Conservation (phyloP, 148 eudicot genomes). For the Pouteria glomerata region DNA sequence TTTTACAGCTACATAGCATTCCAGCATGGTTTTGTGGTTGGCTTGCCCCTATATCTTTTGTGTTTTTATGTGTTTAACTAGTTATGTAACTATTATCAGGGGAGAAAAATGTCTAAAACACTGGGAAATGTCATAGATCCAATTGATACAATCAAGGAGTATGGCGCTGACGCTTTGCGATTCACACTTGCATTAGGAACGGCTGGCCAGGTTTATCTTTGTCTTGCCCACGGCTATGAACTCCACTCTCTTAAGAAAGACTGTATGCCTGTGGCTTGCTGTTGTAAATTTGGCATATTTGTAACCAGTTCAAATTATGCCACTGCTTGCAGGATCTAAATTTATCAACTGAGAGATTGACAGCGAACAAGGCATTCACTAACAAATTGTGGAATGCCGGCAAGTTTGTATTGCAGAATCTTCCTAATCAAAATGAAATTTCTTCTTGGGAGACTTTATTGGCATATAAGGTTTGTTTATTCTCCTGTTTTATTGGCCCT, state of each 20-base stretch:
- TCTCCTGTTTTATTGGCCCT: not conserved
- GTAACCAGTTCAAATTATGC: not conserved
- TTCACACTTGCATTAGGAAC: slow-evolving; percentile 93
- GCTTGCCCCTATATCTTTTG: not conserved
- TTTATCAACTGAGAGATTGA: slow-evolving; percentile 87
- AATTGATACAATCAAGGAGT: slow-evolving; percentile 78
- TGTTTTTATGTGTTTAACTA: not conserved
- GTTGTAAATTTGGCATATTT: not conserved
- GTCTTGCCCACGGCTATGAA: not conserved
- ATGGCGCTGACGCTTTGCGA: slow-evolving; percentile 92
- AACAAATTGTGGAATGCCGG: slow-evolving; percentile 99
- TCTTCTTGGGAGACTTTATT: slow-evolving; percentile 62
- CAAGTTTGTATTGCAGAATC: slow-evolving; percentile 85
- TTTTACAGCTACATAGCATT: not conserved
- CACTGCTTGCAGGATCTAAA: slow-evolving; percentile 67
- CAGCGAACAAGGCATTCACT: slow-evolving; percentile 92
- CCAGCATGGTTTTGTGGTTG: slow-evolving; percentile 5
- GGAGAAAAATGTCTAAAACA: slow-evolving; percentile 95
- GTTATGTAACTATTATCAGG: slow-evolving; percentile 41
- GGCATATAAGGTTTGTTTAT: slow-evolving; percentile 58
- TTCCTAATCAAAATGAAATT: slow-evolving; percentile 63
- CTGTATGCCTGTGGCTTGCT: not conserved
- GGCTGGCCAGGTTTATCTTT: slow-evolving; percentile 86
- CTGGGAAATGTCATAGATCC: slow-evolving; percentile 96
- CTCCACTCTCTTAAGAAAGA: not conserved